Percentiles rank a stretch among this genome's conserved stretches.
Conservation (phyloP, 2,329 filamentous ascomycete species). For the Ilyonectria robusta region DNA sequence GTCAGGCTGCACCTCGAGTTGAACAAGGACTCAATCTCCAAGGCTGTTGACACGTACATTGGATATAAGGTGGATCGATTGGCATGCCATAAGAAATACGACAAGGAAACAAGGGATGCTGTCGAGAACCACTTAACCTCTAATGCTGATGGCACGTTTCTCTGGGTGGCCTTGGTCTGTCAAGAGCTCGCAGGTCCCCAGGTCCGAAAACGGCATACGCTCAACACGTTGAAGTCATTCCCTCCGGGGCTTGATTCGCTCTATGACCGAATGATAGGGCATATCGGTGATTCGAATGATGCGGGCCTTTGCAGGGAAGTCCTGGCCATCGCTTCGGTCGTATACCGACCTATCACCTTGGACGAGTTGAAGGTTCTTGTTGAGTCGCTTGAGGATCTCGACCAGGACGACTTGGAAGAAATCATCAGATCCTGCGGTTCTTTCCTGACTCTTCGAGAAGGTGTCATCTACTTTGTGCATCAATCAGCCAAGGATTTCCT, state of each 20-base stretch:
- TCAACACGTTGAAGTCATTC: constrained; percentile 43
- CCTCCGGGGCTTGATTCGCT: constrained; percentile 53
- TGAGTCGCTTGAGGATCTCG: constrained; percentile 23
- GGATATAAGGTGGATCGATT: background rate
- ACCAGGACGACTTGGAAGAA: constrained; percentile 38
- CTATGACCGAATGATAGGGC: constrained; percentile 56
- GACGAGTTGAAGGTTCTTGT: constrained; percentile 41
- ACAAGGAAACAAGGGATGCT: constrained; percentile 2
- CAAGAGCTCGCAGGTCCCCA: constrained; percentile 25
- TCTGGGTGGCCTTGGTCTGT: constrained; percentile 43
- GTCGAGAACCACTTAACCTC: constrained; percentile 37
- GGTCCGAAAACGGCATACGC: constrained; percentile 23
- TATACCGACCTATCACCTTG: no score
- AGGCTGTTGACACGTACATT: background rate
- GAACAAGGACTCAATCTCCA: background rate
- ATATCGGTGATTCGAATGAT: constrained; percentile 49
- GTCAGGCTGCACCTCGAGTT: background rate
- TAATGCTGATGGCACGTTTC: constrained; percentile 55
- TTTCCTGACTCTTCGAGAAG: constrained; percentile 53
- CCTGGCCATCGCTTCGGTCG: no score
- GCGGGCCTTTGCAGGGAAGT: constrained; percentile 46
- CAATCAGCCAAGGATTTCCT: constrained; percentile 61
- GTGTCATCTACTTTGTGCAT: constrained; percentile 55
- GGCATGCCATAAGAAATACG: background rate
- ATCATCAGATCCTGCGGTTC: constrained; percentile 55